These are phyloP conservation scores for Oidiodendron maius DNA, from an alignment of 495 filamentous ascomycete species.

Conservation along the genomic window DNA sequence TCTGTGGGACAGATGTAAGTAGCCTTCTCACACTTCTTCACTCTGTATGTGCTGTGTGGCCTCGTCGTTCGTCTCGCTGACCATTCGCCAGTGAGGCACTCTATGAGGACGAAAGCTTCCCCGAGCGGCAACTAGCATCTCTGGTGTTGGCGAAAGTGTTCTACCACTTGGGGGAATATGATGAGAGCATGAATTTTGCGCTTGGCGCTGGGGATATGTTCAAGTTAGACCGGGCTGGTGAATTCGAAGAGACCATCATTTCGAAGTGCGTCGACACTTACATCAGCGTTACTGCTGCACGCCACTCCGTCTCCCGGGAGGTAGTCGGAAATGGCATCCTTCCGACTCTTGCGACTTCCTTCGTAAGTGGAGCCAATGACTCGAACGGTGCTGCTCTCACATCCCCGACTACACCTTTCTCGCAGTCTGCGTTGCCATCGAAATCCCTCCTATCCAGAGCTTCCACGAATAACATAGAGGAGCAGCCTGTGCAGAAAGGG, in stretches of 20 bases:
- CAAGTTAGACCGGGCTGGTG: slow-evolving; percentile 81
- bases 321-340: slow-evolving; percentile 45
- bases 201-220: slow-evolving; percentile 93
- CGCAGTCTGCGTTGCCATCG: slow-evolving; percentile 81
- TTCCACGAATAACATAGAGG: slow-evolving; percentile 49
- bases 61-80: slow-evolving; percentile 11
- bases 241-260: slow-evolving; percentile 99
- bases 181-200: slow-evolving; percentile 98
- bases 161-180: slow-evolving; percentile 97
- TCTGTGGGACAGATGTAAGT: slow-evolving; percentile 90
- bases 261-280: slow-evolving; percentile 98
- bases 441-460: slow-evolving; percentile 80
- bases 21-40: not conserved
- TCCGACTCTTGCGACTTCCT: slow-evolving; percentile 68
- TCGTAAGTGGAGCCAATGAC: slow-evolving; percentile 56
- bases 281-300: slow-evolving; percentile 74
- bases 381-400: slow-evolving; percentile 63
- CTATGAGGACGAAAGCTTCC: slow-evolving; percentile 93
- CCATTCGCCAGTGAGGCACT: slow-evolving; percentile 70
- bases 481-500: slow-evolving; percentile 43
- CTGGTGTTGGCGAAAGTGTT: slow-evolving; percentile 96
- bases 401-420: slow-evolving; percentile 89
- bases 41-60: not conserved
- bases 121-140: slow-evolving; percentile 89
- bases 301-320: slow-evolving; percentile 49